Evolutionary conservation across 176 grass and related monocot genomes (phyloP).

Genomic region (Metroxylon sagu): DNA sequence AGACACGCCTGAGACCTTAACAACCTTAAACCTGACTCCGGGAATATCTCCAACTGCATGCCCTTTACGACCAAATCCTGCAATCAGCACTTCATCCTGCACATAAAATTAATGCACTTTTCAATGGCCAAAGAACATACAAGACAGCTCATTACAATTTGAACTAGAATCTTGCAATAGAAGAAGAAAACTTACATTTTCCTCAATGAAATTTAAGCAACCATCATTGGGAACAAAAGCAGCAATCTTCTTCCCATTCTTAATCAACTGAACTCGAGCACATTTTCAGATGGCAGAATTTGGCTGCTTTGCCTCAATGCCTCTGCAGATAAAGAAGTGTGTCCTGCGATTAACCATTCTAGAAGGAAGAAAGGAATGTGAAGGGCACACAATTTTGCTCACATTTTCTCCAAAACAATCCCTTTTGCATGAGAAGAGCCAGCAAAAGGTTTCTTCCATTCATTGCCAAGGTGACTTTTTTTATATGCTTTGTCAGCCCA

Average conservation of each 20-base stretch:
- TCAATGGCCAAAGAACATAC: too few relatives aligned
- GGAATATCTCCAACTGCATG: constrained; percentile 59
- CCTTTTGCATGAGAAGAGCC: constrained; percentile 63
- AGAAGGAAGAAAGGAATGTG: too few relatives aligned
- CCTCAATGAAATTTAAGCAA: constrained; percentile 48
- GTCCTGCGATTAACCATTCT: too few relatives aligned
- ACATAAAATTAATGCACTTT: too few relatives aligned
- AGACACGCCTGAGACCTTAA: constrained; percentile 61
- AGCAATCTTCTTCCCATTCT: constrained; percentile 64
- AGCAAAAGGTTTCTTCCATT: constrained; percentile 63
- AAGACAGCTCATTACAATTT: too few relatives aligned
- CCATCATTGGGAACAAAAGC: constrained; percentile 59
- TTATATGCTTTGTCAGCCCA: constrained; percentile 61
- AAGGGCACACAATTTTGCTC: neutral
- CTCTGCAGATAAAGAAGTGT: constrained; percentile 9
- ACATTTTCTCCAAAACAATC: constrained; percentile 66
- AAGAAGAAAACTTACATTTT: constrained; percentile 23
- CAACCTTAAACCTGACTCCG: constrained; percentile 64
- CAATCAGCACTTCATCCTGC: constrained; percentile 59
- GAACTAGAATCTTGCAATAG: too few relatives aligned
- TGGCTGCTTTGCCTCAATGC: constrained; percentile 63
- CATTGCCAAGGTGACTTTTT: constrained; percentile 60
- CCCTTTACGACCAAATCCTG: constrained; percentile 48
- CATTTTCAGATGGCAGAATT: constrained; percentile 68
- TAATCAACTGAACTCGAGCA: constrained; percentile 52